These are phyloP conservation scores for Phaseolus coccineus DNA, from an alignment of 331 rosid species.

Conservation along the genomic window DNA sequence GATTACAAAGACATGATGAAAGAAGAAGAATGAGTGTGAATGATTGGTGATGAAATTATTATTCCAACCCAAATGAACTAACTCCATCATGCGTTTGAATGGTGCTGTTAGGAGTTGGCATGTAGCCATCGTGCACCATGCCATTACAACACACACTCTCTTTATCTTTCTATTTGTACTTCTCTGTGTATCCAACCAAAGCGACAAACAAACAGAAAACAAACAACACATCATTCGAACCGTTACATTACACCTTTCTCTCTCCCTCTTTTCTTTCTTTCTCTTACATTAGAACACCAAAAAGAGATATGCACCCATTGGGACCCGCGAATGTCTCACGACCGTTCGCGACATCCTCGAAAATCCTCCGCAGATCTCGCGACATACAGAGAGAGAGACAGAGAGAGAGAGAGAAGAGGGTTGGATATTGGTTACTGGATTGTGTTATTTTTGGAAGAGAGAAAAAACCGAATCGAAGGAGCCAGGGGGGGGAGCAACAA, in stretches of 20 bases:
- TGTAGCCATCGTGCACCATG: slow-evolving; percentile 5
- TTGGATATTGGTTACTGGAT: slow-evolving; percentile 6
- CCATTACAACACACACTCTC: neutral
- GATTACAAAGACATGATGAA: too few species aligned
- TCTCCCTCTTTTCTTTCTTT: slow-evolving; percentile 31
- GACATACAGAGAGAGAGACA: neutral
- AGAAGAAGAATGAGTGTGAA: too few species aligned
- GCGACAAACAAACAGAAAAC: slow-evolving; percentile 47
- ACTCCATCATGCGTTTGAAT: neutral
- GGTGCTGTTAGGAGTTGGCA: slow-evolving; percentile 19
- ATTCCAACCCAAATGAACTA: neutral
- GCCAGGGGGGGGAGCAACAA: neutral
- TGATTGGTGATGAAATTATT: neutral
- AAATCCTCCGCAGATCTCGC: slow-evolving; percentile 70
- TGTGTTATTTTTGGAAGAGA: slow-evolving; percentile 27
- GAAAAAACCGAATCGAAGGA: neutral
- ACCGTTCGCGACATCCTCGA: slow-evolving; percentile 53
- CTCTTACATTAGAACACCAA: slow-evolving; percentile 46
- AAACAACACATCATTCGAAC: slow-evolving; percentile 51
- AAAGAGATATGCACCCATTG: slow-evolving; percentile 52
- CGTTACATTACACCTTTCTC: slow-evolving; percentile 49
- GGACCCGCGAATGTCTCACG: slow-evolving; percentile 78
- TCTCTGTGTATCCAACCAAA: slow-evolving; percentile 26
- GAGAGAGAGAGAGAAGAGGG: neutral
- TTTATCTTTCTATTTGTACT: neutral